Evolutionary conservation across 2,329 filamentous ascomycete genomes (phyloP).

Genomic region (Daldinia eschscholtzii): DNA sequence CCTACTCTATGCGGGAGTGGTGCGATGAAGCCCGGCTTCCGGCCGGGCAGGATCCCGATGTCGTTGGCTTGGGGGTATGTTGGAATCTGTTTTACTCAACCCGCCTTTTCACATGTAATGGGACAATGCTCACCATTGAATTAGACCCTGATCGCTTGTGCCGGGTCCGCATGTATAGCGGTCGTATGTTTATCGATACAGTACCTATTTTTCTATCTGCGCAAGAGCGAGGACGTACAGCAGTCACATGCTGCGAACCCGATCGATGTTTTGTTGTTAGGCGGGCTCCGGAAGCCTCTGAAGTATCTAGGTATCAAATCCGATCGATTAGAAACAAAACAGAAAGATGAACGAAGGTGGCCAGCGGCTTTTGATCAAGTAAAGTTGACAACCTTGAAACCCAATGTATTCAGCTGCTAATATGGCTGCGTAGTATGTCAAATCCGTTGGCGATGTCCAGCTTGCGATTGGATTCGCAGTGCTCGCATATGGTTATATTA

Average conservation of each 20-base stretch:
- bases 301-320: conserved; percentile 38
- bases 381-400: conserved; percentile 11
- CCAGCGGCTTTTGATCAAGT: conserved; percentile 43
- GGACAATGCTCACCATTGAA: conserved; percentile 25
- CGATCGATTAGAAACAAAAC: conserved; percentile 22
- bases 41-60: conserved; percentile 45
- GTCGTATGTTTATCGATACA: conserved; percentile 44
- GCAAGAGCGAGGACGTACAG: conserved; percentile 34
- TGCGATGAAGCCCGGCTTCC: conserved; percentile 44
- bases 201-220: conserved; percentile 45
- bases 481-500: conserved; percentile 44
- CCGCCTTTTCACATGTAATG: background rate
- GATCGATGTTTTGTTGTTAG: conserved; percentile 43
- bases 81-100: conserved; percentile 10
- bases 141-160: conserved; percentile 45
- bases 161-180: conserved; percentile 43
- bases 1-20: conserved; percentile 45
- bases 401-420: conserved; percentile 24
- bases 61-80: conserved; percentile 45
- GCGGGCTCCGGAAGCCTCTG: conserved; percentile 41
- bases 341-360: conserved; percentile 26
- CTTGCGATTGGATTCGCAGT: conserved; percentile 46
- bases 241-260: conserved; percentile 37
- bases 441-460: conserved; percentile 45
- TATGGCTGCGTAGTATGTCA: conserved; percentile 38